Base-by-base conservation (phyloP, 2,329 filamentous ascomycete species). In the Zasmidium citrigriseum region DNA sequence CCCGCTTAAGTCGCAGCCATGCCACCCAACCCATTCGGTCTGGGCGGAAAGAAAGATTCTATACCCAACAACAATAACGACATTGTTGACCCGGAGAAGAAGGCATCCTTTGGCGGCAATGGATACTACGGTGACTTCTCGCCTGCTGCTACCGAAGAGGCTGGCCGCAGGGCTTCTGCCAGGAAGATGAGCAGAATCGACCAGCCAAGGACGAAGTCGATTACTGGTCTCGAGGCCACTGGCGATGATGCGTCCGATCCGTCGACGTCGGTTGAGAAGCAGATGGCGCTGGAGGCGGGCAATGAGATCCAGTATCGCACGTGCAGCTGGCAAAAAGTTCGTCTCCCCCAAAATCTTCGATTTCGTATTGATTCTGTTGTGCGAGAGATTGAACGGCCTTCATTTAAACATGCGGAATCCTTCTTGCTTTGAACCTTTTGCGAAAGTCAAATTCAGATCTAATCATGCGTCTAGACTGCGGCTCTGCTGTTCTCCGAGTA, bases 401-500 rank as follows among this genome's bases (percentile, higher is more conserved):
- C n/a, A n/a, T n/a, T n/a, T n/a, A n/a, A n/a, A n/a, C n/a, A n/a
- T n/a, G n/a, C n/a, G n/a, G n/a, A n/a, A n/a, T 7, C 4, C n/a
- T 4, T 47, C 11, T 11, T 20, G 20, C 51, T 24, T 16, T 54
- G 18, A n/a, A 46, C n/a, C n/a, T n/a, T n/a, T n/a, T n/a, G n/a
- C n/a, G n/a, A n/a, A n/a, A n/a, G n/a, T n/a, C n/a, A 2, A 27
- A 16, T 52, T 48, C 47, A 38, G 18, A 22, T 53, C 60, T 60
- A 23, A 62, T 38, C 34, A 25, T 50, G 53, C 29, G 48, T 58
- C 27, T 68, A 89, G 89, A 96, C 93, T 54, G 91, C 93, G 0
- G 91, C 89, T 1, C 75, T 96, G 66, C 85, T 97, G 52, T 96
- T 97, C 77, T 95, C 91, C 52, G 93, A 97, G 79, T 97, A 97